Base-by-base conservation (phyloP, 1,284 basidiomycete species). In the Cutaneotrichosporon dermatis region DNA sequence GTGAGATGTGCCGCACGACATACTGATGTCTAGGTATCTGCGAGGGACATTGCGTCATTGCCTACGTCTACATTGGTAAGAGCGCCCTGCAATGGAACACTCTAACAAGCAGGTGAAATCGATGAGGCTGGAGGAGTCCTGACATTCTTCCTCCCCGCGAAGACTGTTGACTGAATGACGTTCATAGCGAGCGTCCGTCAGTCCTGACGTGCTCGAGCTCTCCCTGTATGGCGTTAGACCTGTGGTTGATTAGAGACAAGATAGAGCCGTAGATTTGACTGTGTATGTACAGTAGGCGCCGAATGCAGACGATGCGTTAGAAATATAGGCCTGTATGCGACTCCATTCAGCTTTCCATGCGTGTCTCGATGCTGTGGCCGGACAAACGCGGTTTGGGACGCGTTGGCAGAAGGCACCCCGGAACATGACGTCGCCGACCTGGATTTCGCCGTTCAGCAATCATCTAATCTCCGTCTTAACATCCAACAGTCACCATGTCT, bases 51-150 rank as follows among this genome's bases (percentile, higher is more conserved):
- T 92, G 90, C 71, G 80, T 92, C 66, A 93, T 94, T 63, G 83
- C 92, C 44, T 93, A 93, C 66, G 90, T 93, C 42, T 93, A 93
- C 70, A 89, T 93, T 55, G 91, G 78, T 78, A 11, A 57, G 76
- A 64, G 49, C 4, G 6, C 1, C 34, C 35, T 15, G 11, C 25
- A 25, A 39, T 4, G n/a, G 16, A 4, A 4, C 2, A 40, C 49
- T 45, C 54, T 61, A 33, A 59, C 49, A 4, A 1, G 46, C 58
- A 79, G 77, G 91, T 7, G 88, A 90, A 50, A 82, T 88, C 10
- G 84, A 85, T 11, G 88, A 91, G 61, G 85, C 87, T 0, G 89
- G 89, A 45, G 91, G 90, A 1, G 89, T 93, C 34, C 81, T 93
- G 67, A 93, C 91, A 1, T 92, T 90, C 73, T 94, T 92, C 75